Conservation (phyloP, 345 rosid genomes). For the Eucalyptus regnans region DNA sequence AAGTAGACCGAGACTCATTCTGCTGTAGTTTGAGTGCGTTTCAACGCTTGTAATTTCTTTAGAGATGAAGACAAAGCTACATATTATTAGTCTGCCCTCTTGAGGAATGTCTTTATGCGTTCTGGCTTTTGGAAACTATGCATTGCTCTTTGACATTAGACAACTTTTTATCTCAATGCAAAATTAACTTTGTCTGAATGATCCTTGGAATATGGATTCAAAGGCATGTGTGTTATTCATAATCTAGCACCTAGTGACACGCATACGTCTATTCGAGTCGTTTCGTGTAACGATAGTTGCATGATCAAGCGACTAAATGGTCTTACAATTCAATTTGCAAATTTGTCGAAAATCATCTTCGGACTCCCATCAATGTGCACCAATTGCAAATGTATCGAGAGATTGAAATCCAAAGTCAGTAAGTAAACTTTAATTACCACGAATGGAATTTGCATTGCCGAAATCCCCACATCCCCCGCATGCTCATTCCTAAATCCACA, state of each 20-base stretch:
- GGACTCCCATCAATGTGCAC: not conserved
- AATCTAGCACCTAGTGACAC: not conserved
- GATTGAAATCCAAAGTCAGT: not conserved
- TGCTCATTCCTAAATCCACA: not conserved
- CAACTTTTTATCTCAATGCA: not conserved
- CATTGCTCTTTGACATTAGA: not conserved
- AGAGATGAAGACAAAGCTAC: not conserved
- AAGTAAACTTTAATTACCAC: not conserved
- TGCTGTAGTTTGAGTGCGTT: not conserved
- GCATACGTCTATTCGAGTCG: fast-evolving
- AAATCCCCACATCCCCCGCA: not conserved
- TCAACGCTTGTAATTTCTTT: not conserved
- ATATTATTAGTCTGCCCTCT: not conserved
- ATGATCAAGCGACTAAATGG: not conserved
- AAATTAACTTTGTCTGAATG: not conserved
- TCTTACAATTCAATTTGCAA: not conserved
- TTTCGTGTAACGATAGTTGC: too few species aligned
- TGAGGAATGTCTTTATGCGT: not conserved
- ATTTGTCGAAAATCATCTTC: fast-evolving
- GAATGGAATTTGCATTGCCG: not conserved
- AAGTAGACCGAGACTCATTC: not conserved
- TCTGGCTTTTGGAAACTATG: not conserved
- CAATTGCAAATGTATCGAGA: not conserved
- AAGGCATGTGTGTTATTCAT: not conserved
- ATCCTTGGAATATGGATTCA: not conserved